Evolutionary conservation across 805 yeast species (phyloP), one percentile per base, ranked within the genome.

Genomic region (Metschnikowia continentalis): DNA sequence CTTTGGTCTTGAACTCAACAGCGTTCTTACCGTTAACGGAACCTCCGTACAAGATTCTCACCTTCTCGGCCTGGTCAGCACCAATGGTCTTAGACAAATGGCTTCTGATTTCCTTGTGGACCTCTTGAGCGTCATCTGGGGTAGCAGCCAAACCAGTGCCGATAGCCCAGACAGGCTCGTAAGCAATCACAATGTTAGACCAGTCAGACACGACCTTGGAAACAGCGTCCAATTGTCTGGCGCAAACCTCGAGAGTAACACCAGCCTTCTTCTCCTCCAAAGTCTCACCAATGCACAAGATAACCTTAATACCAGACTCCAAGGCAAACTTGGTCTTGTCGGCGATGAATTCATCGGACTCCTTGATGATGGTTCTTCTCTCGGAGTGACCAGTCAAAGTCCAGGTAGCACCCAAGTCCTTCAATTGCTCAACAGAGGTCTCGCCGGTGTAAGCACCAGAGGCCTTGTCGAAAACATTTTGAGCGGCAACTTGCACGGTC

Each of bases 91-190:
- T 75, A 62, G 82, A 77, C 71, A 94, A 81, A 81, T 81, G 90
- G 56, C 75, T 81, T 81, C 99, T 88, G 77, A 94, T 89, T 62
- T 80, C 80, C 70, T 81, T 81, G 79, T 94, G 99, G 67, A 94
- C 89, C 61, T 85, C 90, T 79, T 94, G 97, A 62, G 99, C 99
- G 70, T 94, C 99, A 61, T 87, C 88, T 62, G 99, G 90, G 63
- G 99, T 94, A 56, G 99, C 98, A 65, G 98, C 97, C 69, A 94
- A 83, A 69, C 99, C 99, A 63, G 98, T 91, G 73, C 99, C 99
- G 65, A 94, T 94, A 65, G 99, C 99, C 99, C 99, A 94, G 62
- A 94, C 96, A 65, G 99, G 99, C 80, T 94, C 99, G 79, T 94
- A 94, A 67, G 99, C 99, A 72, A 94, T 77, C 60, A 94, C 98